Conservation (phyloP, 495 filamentous ascomycete species). For the Thermochaetoides thermophila region DNA sequence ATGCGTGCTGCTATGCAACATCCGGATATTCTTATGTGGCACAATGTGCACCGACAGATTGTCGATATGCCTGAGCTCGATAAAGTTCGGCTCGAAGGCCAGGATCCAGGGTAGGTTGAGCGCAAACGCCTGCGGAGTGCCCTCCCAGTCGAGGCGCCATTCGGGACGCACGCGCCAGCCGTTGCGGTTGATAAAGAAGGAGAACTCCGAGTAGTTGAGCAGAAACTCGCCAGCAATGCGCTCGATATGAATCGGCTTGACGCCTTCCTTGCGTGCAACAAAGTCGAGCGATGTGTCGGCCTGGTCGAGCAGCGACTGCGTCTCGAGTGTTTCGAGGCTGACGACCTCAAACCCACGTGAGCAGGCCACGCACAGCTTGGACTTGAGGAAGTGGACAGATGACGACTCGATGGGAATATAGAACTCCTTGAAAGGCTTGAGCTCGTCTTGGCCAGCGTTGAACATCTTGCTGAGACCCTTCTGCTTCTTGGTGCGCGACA, state of each 20-base stretch:
- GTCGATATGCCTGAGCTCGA: constrained; percentile 90
- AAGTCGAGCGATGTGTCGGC: constrained; percentile 97
- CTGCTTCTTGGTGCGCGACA: constrained; percentile 78
- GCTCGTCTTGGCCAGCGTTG: constrained; percentile 77
- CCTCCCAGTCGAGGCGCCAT: constrained; percentile 97
- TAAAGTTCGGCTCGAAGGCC: constrained; percentile 97
- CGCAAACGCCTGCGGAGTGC: constrained; percentile 77
- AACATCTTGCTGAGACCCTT: constrained; percentile 91
- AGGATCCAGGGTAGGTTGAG: constrained; percentile 90
- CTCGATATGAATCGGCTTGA: constrained; percentile 96
- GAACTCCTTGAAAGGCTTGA: constrained; percentile 97
- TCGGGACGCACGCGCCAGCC: constrained; percentile 92
- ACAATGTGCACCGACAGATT: constrained; percentile 87
- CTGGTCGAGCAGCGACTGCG: constrained; percentile 90
- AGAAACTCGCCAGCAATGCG: constrained; percentile 93
- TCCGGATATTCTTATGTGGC: constrained; percentile 86
- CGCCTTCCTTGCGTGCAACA: constrained; percentile 79
- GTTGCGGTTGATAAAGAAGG: constrained; percentile 97
- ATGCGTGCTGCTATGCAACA: constrained; percentile 90
- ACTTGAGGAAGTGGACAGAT: constrained; percentile 93
- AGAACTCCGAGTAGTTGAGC: constrained; percentile 94
- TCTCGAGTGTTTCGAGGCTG: constrained; percentile 89
- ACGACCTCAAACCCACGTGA: constrained; percentile 94
- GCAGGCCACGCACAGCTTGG: constrained; percentile 92
- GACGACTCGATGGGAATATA: constrained; percentile 95